Conservation (phyloP, 2,329 filamentous ascomycete genomes). For the Coniosporium tulheliwenetii region DNA sequence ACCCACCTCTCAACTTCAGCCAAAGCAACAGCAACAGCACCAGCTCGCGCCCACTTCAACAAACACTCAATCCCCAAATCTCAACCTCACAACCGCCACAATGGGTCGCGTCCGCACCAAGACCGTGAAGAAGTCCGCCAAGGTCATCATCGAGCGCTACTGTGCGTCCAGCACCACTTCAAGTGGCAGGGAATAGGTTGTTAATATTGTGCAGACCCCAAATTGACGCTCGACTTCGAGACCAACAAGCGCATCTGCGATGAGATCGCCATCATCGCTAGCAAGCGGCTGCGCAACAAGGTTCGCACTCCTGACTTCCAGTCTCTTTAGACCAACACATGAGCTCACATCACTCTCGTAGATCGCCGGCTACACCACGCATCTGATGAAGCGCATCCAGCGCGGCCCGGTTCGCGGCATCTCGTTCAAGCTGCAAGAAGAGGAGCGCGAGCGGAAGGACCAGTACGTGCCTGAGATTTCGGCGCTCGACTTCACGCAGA, state of each 20-base stretch:
- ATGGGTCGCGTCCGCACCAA: constrained; percentile 43
- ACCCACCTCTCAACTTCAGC: no score
- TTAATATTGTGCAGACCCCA: background rate
- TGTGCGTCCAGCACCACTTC: constrained; percentile 19
- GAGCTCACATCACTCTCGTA: constrained; percentile 15
- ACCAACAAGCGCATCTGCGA: constrained; percentile 99
- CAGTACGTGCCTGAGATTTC: constrained; percentile 99
- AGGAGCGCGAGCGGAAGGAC: constrained; percentile 99
- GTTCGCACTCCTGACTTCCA: constrained; percentile 30
- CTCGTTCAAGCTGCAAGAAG: constrained; percentile 99
- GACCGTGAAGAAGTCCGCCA: constrained; percentile 77
- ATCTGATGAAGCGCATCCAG: constrained; percentile 98
- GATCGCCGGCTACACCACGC: constrained; percentile 98
- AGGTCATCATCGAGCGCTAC: constrained; percentile 99
- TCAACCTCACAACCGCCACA: constrained; percentile 16
- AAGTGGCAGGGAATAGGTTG: background rate
- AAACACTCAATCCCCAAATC: no score
- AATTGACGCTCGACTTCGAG: constrained; percentile 58
- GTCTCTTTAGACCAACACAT: no score
- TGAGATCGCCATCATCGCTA: constrained; percentile 99
- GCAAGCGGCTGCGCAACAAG: constrained; percentile 99
- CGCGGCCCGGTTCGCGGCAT: constrained; percentile 98
- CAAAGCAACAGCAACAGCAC: no score
- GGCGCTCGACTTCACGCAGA: constrained; percentile 94
- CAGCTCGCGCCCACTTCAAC: no score